Percentiles rank a stretch among this genome's conserved stretches.
phyloP scores from a whole-genome alignment of 1,139 yeast species.

The Protomyces pachydermus region DNA sequence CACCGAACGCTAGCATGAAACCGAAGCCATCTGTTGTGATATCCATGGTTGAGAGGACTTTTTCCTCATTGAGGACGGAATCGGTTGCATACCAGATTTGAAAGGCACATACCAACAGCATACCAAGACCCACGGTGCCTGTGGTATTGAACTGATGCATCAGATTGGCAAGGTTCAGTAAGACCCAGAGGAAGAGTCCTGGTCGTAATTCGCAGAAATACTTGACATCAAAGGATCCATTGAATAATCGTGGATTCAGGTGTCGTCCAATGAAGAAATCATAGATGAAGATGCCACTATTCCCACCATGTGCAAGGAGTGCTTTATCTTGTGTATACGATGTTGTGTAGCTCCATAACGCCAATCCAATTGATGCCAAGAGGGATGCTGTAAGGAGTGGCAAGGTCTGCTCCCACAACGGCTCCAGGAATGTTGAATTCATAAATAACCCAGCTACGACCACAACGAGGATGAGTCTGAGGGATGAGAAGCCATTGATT shows the following conservation, averaged over 20 bases:
- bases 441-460: constrained; percentile 32
- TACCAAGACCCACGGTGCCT: constrained; percentile 66
- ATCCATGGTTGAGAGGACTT: constrained; percentile 89
- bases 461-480: constrained; percentile 29
- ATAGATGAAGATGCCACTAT: constrained; percentile 66
- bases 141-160: constrained; percentile 60
- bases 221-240: constrained; percentile 76
- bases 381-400: constrained; percentile 61
- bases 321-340: constrained; percentile 61
- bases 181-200: constrained; percentile 80
- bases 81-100: constrained; percentile 84
- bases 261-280: constrained; percentile 98
- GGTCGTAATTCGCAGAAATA: constrained; percentile 92
- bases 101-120: constrained; percentile 60
- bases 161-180: constrained; percentile 70
- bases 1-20: constrained; percentile 92
- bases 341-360: constrained; percentile 58
- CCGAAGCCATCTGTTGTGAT: constrained; percentile 96
- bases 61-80: constrained; percentile 87
- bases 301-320: constrained; percentile 80
- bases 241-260: constrained; percentile 72
- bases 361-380: constrained; percentile 58
- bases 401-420: constrained; percentile 61
- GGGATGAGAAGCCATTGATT: constrained; percentile 59
- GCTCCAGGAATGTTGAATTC: constrained; percentile 71